Percentiles rank a stretch among this genome's conserved stretches.
These are phyloP conservation scores for Amanita jacksonii DNA, from an alignment of 768 basidiomycete genomes.

Conservation along the genomic window DNA sequence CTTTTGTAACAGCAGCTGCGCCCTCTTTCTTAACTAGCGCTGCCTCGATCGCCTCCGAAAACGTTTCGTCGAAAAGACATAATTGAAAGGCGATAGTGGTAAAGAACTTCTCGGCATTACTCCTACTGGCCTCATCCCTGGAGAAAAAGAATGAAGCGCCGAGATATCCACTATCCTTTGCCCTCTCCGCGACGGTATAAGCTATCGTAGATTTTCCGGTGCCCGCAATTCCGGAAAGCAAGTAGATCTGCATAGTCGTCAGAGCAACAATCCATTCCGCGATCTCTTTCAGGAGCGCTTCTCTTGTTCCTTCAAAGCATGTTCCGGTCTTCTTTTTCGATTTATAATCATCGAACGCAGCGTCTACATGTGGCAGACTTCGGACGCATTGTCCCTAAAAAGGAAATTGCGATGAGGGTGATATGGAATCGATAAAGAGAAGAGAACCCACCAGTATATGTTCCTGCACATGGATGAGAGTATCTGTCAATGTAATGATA, in stretches of 20 bases:
- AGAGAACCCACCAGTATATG: no score
- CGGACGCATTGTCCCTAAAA: slow-evolving; percentile 7
- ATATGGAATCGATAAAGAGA: no score
- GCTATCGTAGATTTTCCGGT: background rate
- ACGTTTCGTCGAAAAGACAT: background rate
- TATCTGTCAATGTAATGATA: no score
- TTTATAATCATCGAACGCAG: background rate
- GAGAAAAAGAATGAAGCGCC: background rate
- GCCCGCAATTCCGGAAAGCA: background rate
- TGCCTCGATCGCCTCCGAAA: background rate
- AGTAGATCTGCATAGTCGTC: no score
- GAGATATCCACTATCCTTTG: background rate
- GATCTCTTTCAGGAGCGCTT: no score
- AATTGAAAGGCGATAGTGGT: background rate
- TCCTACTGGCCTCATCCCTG: background rate
- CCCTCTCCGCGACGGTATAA: background rate
- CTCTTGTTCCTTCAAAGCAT: no score
- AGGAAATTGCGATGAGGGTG: no score
- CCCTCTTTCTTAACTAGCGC: background rate
- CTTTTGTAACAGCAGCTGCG: no score
- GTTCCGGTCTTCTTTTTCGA: background rate
- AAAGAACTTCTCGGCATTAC: background rate
- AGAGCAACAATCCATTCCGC: no score
- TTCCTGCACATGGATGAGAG: no score
- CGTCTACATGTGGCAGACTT: no score